Conservation (phyloP, 169 alveolate genomes). For the Eimeria maxima region DNA sequence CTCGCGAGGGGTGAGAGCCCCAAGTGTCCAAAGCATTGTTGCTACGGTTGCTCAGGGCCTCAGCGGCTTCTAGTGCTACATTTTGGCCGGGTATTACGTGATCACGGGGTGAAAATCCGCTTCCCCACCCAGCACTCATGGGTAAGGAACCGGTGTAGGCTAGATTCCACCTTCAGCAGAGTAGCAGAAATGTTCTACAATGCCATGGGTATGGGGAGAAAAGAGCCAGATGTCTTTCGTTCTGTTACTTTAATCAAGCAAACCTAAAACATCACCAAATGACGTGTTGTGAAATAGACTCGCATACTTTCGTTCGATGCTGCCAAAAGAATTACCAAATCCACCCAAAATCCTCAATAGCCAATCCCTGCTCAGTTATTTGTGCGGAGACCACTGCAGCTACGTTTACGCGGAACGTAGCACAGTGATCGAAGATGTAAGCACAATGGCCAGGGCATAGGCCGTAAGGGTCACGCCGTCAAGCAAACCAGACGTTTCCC, state of each 20-base stretch:
- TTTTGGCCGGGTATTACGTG: not conserved
- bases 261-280: not conserved
- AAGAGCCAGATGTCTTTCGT: not conserved
- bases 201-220: not conserved
- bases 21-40: constrained; percentile 24
- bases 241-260: not conserved
- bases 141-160: not conserved
- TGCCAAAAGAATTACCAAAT: not conserved
- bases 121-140: constrained; percentile 60
- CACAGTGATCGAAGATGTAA: not conserved
- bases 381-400: not conserved
- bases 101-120: not conserved
- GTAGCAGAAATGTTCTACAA: not conserved
- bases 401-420: not conserved
- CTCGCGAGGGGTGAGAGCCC: constrained; percentile 76
- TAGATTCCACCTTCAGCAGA: constrained; percentile 18
- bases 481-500: not conserved
- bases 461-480: not conserved
- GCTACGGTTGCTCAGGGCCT: constrained; percentile 23
- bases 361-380: not conserved
- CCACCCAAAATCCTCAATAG: not conserved
- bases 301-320: not conserved
- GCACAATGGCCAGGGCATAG: not conserved
- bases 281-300: not conserved
- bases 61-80: constrained; percentile 25